phyloP scores from a whole-genome alignment of 2,329 filamentous ascomycete species.

The Septoria petroselini region DNA sequence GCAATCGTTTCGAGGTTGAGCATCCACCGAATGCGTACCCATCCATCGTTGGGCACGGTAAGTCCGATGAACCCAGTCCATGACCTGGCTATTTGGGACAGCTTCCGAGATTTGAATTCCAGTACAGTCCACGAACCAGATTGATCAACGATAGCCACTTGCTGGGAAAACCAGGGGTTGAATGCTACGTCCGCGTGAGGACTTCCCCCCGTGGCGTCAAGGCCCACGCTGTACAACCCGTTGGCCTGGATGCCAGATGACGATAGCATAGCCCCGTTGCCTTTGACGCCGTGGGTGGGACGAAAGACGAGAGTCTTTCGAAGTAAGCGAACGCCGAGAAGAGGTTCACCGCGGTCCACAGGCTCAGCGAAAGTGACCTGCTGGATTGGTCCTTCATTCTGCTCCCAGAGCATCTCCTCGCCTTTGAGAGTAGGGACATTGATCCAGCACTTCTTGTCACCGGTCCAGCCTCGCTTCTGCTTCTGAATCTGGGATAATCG shows the following conservation, averaged over 20 bases:
- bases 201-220: conserved; percentile 53
- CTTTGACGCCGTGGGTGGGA: conserved; percentile 35
- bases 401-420: conserved; percentile 55
- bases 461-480: conserved; percentile 56
- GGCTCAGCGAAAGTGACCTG: conserved; percentile 53
- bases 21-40: conserved; percentile 51
- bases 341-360: conserved; percentile 42
- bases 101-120: conserved; percentile 48
- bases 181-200: conserved; percentile 64
- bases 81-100: conserved; percentile 14
- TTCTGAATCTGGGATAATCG: conserved; percentile 53
- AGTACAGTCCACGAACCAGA: conserved; percentile 66
- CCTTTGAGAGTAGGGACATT: conserved; percentile 47
- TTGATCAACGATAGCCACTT: conserved; percentile 65
- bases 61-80: conserved; percentile 12
- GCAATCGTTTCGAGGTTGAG: conserved; percentile 49
- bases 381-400: conserved; percentile 52
- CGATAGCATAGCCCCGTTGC: conserved; percentile 1
- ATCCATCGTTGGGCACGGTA: conserved; percentile 47
- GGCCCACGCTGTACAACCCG: conserved; percentile 53
- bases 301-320: conserved; percentile 50
- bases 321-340: conserved; percentile 52
- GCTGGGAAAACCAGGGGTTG: conserved; percentile 58
- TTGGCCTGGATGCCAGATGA: conserved; percentile 57
- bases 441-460: conserved; percentile 48